These are phyloP conservation scores for Gamarada debralockiae DNA, from an alignment of 495 filamentous ascomycete species.

Conservation along the genomic window DNA sequence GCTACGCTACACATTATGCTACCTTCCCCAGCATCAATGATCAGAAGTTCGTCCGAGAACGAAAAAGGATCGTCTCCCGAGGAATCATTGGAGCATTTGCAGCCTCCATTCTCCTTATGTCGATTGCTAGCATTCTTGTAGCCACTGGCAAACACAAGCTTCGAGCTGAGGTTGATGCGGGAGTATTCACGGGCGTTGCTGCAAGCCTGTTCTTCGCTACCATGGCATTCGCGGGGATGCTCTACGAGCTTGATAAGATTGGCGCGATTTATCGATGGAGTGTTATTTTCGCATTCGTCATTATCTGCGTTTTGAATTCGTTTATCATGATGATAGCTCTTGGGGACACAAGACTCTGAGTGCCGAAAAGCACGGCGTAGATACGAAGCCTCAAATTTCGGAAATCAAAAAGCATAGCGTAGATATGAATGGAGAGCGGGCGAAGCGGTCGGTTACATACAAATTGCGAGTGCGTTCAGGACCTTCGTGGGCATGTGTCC, in stretches of 20 bases:
- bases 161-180: slow-evolving; percentile 54
- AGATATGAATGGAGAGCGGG: no score
- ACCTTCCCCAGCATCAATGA: slow-evolving; percentile 38
- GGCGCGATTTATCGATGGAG: slow-evolving; percentile 36
- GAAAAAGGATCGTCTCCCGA: slow-evolving; percentile 43
- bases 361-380: no score
- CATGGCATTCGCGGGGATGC: slow-evolving; percentile 45
- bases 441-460: no score
- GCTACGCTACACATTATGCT: slow-evolving; percentile 39
- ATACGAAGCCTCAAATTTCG: no score
- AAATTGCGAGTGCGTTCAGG: no score
- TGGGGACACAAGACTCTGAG: slow-evolving; percentile 25
- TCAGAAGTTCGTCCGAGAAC: slow-evolving; percentile 33
- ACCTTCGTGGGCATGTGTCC: no score
- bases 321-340: slow-evolving; percentile 45
- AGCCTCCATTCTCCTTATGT: slow-evolving; percentile 46
- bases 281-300: slow-evolving; percentile 41
- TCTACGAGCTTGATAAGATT: slow-evolving; percentile 38
- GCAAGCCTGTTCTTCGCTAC: slow-evolving; percentile 50
- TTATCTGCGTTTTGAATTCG: slow-evolving; percentile 45
- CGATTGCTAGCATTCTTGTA: slow-evolving; percentile 49
- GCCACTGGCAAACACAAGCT: slow-evolving; percentile 49
- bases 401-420: no score
- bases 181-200: slow-evolving; percentile 55
- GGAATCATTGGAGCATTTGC: slow-evolving; percentile 40